Evolutionary conservation across 2,329 filamentous ascomycete species (phyloP).

Genomic region (Ophiobolus disseminans): DNA sequence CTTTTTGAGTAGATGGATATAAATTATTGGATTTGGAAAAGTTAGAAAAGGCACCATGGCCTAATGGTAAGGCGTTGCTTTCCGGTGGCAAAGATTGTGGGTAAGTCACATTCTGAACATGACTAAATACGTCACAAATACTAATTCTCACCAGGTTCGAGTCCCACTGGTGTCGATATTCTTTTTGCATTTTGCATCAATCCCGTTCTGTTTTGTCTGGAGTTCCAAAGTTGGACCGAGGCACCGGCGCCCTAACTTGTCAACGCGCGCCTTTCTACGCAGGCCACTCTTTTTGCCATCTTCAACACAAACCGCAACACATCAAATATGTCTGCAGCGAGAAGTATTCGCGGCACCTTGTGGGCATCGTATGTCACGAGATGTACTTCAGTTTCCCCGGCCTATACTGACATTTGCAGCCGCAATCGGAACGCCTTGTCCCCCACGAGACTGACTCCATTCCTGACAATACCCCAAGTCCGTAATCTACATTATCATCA

Average conservation of each 20-base stretch:
- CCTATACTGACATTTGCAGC: neutral
- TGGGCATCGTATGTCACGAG: conserved; percentile 1
- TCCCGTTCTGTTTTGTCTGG: conserved; percentile 3
- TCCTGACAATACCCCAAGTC: neutral
- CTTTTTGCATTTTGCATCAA: conserved; percentile 9
- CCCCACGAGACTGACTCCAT: neutral
- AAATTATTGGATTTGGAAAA: too few relatives aligned
- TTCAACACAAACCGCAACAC: too few relatives aligned
- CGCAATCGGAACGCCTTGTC: neutral
- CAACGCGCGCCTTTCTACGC: too few relatives aligned
- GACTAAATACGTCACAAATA: too few relatives aligned
- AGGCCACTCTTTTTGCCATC: too few relatives aligned
- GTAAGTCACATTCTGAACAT: too few relatives aligned
- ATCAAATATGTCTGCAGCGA: too few relatives aligned
- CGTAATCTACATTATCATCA: neutral
- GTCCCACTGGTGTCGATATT: conserved; percentile 48
- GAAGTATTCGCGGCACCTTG: neutral
- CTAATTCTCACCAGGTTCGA: too few relatives aligned
- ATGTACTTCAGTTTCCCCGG: neutral
- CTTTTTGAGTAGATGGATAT: too few relatives aligned
- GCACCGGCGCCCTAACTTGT: neutral
- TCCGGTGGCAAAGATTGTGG: conserved; percentile 55
- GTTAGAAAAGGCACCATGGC: conserved; percentile 52
- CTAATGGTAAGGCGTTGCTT: conserved; percentile 56
- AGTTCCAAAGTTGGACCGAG: neutral